Evolutionary conservation across 2,329 filamentous ascomycete genomes (phyloP).

Genomic region (Davidsoniella eucalypti): DNA sequence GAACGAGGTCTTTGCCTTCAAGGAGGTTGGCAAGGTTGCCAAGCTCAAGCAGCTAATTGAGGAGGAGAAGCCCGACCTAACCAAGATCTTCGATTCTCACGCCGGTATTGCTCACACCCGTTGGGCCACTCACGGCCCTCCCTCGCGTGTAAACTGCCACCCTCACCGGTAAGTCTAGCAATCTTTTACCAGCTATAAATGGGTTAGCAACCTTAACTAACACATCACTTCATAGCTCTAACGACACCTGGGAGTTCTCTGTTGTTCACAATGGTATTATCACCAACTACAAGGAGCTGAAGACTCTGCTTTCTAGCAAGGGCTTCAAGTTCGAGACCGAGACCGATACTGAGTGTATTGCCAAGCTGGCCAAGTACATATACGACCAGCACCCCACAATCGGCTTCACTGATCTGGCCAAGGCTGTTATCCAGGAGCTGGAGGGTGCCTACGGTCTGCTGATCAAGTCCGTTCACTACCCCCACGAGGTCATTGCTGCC

Average conservation of each 20-base stretch:
- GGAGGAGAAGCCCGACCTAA: constrained; percentile 64
- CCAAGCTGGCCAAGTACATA: constrained; percentile 96
- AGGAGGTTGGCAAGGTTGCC: constrained; percentile 98
- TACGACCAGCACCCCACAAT: constrained; percentile 88
- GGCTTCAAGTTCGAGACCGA: constrained; percentile 98
- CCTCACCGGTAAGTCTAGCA: constrained; percentile 63
- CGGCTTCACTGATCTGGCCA: constrained; percentile 89
- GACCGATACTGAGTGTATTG: constrained; percentile 98
- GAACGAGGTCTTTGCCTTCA: constrained; percentile 93
- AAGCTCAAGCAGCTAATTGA: constrained; percentile 90
- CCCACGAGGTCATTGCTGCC: constrained; percentile 92
- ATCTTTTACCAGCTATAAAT: not conserved
- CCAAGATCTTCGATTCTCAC: constrained; percentile 93
- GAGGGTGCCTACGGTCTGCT: constrained; percentile 94
- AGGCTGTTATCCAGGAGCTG: constrained; percentile 95
- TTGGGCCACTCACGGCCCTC: constrained; percentile 95
- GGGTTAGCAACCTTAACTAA: not conserved
- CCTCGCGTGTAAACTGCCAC: constrained; percentile 92
- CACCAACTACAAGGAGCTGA: constrained; percentile 99
- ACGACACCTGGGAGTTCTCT: constrained; percentile 87
- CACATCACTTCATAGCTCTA: constrained; percentile 44
- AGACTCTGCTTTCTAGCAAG: constrained; percentile 81
- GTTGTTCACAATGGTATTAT: constrained; percentile 99
- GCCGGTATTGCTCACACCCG: constrained; percentile 97
- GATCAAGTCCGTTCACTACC: constrained; percentile 97